phyloP scores from a whole-genome alignment of 2,329 filamentous ascomycete species.

The Aureobasidium sp. region DNA sequence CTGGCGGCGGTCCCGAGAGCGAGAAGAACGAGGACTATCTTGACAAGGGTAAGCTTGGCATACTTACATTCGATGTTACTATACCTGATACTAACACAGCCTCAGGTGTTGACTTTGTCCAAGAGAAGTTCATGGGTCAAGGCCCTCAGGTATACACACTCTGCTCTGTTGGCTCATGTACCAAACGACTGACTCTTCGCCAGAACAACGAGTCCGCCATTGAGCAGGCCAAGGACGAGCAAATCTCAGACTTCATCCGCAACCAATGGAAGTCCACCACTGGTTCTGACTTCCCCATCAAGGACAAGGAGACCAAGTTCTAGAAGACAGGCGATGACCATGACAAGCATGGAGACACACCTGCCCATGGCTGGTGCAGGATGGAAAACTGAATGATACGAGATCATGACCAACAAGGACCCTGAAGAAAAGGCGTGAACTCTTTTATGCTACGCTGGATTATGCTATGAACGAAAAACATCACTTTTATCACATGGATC shows the following conservation, averaged over 20 bases:
- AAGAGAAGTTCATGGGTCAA: slow-evolving; percentile 65
- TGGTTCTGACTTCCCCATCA: slow-evolving; percentile 61
- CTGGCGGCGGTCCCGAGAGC: slow-evolving; percentile 64
- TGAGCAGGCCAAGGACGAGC: slow-evolving; percentile 78
- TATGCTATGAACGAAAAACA: slow-evolving; percentile 1
- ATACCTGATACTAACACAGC: background rate
- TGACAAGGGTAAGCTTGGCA: slow-evolving; percentile 59
- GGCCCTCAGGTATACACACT: slow-evolving; percentile 37
- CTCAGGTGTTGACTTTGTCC: slow-evolving; percentile 66
- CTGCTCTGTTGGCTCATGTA: background rate
- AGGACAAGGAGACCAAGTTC: slow-evolving; percentile 54
- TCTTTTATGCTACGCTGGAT: background rate
- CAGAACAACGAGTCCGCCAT: slow-evolving; percentile 61
- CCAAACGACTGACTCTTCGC: background rate
- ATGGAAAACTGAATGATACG: background rate
- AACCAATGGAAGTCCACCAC: slow-evolving; percentile 61
- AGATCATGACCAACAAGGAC: background rate
- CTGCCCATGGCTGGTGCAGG: background rate
- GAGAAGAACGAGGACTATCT: slow-evolving; percentile 79
- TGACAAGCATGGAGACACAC: background rate
- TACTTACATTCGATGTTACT: slow-evolving; percentile 1
- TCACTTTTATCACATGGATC: background rate
- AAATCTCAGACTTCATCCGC: slow-evolving; percentile 65
- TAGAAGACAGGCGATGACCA: background rate
- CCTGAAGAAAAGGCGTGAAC: background rate